phyloP scores from a whole-genome alignment of 352 stramenopile species.

The Pythium grandisporangium region DNA sequence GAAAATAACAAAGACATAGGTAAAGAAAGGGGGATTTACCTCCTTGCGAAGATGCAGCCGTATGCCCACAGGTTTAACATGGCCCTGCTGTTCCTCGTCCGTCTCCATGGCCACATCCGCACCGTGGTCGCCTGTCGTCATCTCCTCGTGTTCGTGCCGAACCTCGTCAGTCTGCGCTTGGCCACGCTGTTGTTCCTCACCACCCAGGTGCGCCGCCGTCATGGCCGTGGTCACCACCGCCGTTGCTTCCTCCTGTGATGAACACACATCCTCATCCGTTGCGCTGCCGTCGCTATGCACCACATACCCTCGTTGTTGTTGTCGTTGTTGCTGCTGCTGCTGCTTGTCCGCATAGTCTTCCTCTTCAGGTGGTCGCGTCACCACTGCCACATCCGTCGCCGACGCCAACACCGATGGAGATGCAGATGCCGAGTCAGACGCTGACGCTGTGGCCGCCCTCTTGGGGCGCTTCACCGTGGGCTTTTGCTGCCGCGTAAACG shows the following conservation, averaged over 20 bases:
- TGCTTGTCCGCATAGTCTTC: conserved; percentile 2
- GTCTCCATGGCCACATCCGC: too few relatives aligned
- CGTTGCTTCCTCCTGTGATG: conserved; percentile 52
- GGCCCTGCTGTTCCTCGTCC: too few relatives aligned
- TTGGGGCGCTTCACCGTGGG: conserved; percentile 17
- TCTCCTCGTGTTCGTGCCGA: too few relatives aligned
- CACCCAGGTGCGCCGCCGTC: conserved; percentile 1
- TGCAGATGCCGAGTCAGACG: too few relatives aligned
- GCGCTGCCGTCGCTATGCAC: too few relatives aligned
- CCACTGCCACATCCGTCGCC: background rate
- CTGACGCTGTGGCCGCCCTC: background rate
- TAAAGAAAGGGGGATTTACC: too few relatives aligned
- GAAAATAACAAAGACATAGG: too few relatives aligned
- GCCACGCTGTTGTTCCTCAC: conserved; percentile 9
- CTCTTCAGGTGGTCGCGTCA: background rate
- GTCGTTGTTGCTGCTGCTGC: conserved; percentile 4
- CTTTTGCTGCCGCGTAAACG: conserved; percentile 21
- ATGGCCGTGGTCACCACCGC: background rate
- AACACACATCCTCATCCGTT: conserved; percentile 46
- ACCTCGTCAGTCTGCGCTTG: too few relatives aligned
- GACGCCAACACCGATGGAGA: too few relatives aligned
- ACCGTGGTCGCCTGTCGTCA: too few relatives aligned
- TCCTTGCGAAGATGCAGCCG: conserved; percentile 40
- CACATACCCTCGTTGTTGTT: conserved; percentile 11
- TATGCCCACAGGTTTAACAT: too few relatives aligned